These are phyloP conservation scores for Penicillium ucsense DNA, from an alignment of 495 filamentous ascomycete species.

Conservation along the genomic window DNA sequence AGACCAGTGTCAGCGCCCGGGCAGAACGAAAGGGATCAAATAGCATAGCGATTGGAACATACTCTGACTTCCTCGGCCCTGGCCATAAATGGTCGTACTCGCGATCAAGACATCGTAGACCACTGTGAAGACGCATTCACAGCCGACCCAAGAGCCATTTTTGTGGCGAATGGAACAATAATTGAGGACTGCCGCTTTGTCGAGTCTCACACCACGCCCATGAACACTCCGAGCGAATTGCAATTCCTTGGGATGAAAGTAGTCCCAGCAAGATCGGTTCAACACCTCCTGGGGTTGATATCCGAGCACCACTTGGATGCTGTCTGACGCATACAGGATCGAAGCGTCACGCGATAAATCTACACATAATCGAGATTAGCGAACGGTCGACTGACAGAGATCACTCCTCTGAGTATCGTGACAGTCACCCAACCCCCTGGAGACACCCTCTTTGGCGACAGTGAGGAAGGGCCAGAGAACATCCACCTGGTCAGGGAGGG, in stretches of 20 bases:
- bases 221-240: constrained; percentile 67
- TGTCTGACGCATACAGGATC: constrained; percentile 76
- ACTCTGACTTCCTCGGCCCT: constrained; percentile 66
- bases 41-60: neutral
- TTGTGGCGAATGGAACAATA: constrained; percentile 65
- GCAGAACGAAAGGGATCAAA: too few relatives aligned
- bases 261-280: constrained; percentile 73
- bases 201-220: constrained; percentile 60
- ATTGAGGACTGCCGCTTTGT: constrained; percentile 77
- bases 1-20: constrained; percentile 1
- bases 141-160: constrained; percentile 65
- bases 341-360: constrained; percentile 68
- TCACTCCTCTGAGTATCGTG: too few relatives aligned
- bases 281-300: constrained; percentile 68
- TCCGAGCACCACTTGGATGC: constrained; percentile 72
- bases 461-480: too few relatives aligned
- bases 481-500: neutral
- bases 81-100: constrained; percentile 70
- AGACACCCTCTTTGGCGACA: too few relatives aligned
- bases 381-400: neutral
- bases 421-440: neutral
- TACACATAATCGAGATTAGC: constrained; percentile 20
- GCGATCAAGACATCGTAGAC: constrained; percentile 82
- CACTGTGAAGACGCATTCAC: constrained; percentile 84
- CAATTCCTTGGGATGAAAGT: constrained; percentile 75